Evolutionary conservation across 805 yeast species (phyloP).

Genomic region (Monosporozyma siamensis): DNA sequence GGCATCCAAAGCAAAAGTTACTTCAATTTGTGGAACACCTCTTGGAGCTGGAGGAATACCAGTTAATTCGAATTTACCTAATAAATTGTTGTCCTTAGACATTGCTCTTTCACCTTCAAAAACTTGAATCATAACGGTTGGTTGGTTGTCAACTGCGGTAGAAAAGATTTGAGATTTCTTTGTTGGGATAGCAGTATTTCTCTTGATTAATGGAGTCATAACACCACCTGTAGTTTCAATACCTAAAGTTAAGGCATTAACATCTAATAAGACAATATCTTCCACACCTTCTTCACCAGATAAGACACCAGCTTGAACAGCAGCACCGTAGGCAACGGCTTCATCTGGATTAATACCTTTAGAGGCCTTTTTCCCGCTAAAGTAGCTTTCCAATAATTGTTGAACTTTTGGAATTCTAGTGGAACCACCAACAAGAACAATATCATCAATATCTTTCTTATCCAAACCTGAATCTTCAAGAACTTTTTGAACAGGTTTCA

Average conservation of each 20-base stretch:
- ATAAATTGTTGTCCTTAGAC: slow-evolving; percentile 88
- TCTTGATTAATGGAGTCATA: slow-evolving; percentile 89
- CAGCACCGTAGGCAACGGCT: slow-evolving; percentile 99
- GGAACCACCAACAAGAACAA: slow-evolving; percentile 97
- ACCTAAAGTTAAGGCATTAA: slow-evolving; percentile 89
- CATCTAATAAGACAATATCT: slow-evolving; percentile 83
- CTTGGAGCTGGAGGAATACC: slow-evolving; percentile 99
- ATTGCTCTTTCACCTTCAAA: slow-evolving; percentile 94
- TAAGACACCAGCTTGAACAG: slow-evolving; percentile 96
- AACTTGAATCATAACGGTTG: slow-evolving; percentile 88
- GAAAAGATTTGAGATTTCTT: slow-evolving; percentile 92
- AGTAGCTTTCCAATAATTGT: slow-evolving; percentile 80
- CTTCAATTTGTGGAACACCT: slow-evolving; percentile 98
- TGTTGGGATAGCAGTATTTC: slow-evolving; percentile 94
- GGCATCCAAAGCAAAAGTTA: slow-evolving; percentile 93
- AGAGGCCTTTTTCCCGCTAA: slow-evolving; percentile 91
- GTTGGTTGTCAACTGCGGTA: slow-evolving; percentile 94
- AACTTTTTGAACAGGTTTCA: slow-evolving; percentile 94
- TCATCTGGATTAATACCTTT: slow-evolving; percentile 98
- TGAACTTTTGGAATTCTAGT: slow-evolving; percentile 99
- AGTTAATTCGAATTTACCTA: slow-evolving; percentile 92
- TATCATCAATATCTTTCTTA: slow-evolving; percentile 83
- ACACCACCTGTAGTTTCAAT: slow-evolving; percentile 97
- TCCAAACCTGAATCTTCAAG: slow-evolving; percentile 85
- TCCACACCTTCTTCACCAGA: slow-evolving; percentile 93